Evolutionary conservation across 2,329 filamentous ascomycete genomes (phyloP), one percentile per base, ranked within the genome.

Genomic region (Camptophora hylomeconis): DNA sequence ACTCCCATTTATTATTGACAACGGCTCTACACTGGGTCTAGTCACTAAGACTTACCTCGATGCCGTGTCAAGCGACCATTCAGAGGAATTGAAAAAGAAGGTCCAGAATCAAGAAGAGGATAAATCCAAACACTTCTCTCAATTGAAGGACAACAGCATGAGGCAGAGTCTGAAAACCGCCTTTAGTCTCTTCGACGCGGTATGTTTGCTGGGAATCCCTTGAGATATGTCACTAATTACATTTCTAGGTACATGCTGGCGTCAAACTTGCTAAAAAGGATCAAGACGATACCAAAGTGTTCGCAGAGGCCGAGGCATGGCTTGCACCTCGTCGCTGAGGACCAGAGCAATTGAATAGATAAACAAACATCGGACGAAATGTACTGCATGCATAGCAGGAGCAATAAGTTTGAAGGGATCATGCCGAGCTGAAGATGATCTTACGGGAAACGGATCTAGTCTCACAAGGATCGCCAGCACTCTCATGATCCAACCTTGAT

Each of bases 161-260:
- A 53, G 58, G 12, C 63, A 54, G 10, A 74, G 76, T 48, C 52
- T 78, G 29, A 54, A 68, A 29, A 63, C 60, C 35, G 72, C 70
- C 3, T 77, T 74, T 49, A 63, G 62, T 33, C 51, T 78, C 16
- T 79, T 72, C 72, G 72, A 74, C 57, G 71, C 72, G 33, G 31
- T 40, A 47, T 18, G n/a, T n/a, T n/a, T n/a, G n/a, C n/a, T n/a
- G n/a, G n/a, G n/a, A n/a, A n/a, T n/a, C n/a, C n/a, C n/a, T n/a
- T n/a, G n/a, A n/a, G n/a, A n/a, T n/a, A n/a, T n/a, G n/a, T n/a
- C n/a, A n/a, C n/a, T n/a, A n/a, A n/a, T n/a, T n/a, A n/a, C n/a
- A n/a, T n/a, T n/a, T n/a, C n/a, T n/a, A 44, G 68, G 56, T 76
- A 30, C 71, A 67, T 44, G 61, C 62, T 30, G 72, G 66, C 10